phyloP scores from a whole-genome alignment of 179 eudicot species.

The Beta lomatogona region DNA sequence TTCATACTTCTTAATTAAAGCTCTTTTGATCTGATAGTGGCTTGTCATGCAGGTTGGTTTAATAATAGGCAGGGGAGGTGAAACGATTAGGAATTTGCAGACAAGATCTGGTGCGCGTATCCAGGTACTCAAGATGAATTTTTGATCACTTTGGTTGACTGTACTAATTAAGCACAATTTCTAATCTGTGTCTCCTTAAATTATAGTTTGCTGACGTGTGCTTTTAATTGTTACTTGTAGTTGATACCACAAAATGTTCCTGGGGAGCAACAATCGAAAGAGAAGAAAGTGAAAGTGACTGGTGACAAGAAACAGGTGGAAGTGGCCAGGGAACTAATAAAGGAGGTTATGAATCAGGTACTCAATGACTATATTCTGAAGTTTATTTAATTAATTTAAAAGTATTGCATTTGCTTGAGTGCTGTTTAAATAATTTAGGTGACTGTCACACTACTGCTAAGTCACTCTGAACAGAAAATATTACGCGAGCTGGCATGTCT shows the following conservation, averaged over 20 bases:
- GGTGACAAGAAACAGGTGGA: slow-evolving; percentile 91
- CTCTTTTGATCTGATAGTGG: background rate
- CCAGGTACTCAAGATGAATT: slow-evolving; percentile 57
- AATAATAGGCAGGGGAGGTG: slow-evolving; percentile 93
- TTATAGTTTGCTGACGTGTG: background rate
- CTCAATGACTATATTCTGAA: slow-evolving; percentile 7
- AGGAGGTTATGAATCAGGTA: slow-evolving; percentile 97
- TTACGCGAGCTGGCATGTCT: background rate
- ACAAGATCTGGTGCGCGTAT: slow-evolving; percentile 95
- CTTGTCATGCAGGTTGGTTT: slow-evolving; percentile 69
- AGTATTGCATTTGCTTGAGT: background rate
- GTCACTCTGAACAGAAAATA: background rate
- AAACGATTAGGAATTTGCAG: slow-evolving; percentile 85
- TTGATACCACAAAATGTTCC: slow-evolving; percentile 74
- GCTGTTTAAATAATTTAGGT: background rate
- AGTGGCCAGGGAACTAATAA: slow-evolving; percentile 79
- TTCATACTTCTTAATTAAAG: background rate
- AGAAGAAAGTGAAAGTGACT: slow-evolving; percentile 78
- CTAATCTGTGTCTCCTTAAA: background rate
- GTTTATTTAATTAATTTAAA: slow-evolving; percentile 5
- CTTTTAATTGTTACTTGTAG: slow-evolving; percentile 36
- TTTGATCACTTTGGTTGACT: background rate
- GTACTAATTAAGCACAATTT: background rate
- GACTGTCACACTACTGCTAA: background rate
- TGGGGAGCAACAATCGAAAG: slow-evolving; percentile 73